phyloP scores from a whole-genome alignment of 257 asterid genomes.

The Solanum piurae region DNA sequence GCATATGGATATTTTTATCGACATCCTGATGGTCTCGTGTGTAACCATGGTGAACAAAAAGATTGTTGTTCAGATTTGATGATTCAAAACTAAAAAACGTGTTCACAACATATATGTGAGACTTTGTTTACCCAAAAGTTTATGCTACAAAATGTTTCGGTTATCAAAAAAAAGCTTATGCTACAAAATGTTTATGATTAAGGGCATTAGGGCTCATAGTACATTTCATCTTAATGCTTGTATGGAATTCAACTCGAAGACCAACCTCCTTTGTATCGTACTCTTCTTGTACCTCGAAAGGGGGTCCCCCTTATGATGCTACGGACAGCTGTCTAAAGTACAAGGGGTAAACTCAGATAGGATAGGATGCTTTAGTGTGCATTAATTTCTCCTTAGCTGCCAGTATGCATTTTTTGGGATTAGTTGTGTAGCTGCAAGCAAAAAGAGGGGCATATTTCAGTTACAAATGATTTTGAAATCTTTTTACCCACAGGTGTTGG shows the following conservation, averaged over 20 bases:
- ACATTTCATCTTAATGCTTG: background rate
- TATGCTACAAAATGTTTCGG: background rate
- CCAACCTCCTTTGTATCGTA: background rate
- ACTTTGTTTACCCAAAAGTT: background rate
- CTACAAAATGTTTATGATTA: background rate
- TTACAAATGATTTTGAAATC: background rate
- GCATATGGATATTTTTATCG: background rate
- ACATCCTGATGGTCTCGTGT: background rate
- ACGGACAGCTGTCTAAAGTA: background rate
- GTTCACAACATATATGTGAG: background rate
- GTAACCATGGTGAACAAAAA: background rate
- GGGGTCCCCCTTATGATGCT: background rate
- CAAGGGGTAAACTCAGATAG: background rate
- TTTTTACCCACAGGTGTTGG: constrained; percentile 54
- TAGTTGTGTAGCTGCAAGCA: background rate
- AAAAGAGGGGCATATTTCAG: background rate
- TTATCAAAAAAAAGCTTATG: background rate
- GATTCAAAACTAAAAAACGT: background rate
- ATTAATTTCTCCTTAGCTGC: background rate
- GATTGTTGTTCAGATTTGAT: background rate
- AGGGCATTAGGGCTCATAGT: background rate
- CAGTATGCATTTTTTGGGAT: background rate
- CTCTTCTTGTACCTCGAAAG: background rate
- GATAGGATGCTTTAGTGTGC: background rate
- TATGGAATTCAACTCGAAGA: background rate